These are phyloP conservation scores for Takashimella koratensis DNA, from an alignment of 1,284 basidiomycete species.

Conservation along the genomic window DNA sequence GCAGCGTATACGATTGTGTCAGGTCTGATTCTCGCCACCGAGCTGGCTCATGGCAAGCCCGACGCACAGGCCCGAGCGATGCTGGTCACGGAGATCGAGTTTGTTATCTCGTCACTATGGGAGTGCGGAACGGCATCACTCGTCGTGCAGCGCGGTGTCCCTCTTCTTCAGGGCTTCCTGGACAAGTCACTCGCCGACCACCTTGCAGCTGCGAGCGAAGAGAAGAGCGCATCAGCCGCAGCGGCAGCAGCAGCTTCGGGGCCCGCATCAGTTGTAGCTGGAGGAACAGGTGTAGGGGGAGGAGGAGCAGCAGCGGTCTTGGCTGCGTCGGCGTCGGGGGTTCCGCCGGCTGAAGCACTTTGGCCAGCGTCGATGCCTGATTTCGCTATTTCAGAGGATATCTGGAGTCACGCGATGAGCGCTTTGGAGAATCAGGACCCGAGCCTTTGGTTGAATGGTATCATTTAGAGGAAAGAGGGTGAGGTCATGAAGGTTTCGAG, in stretches of 20 bases:
- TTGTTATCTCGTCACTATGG: conserved; percentile 15
- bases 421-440: conserved; percentile 20
- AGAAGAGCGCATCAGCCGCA: neutral
- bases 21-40: conserved; percentile 26
- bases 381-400: conserved; percentile 8
- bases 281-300: conserved; percentile 6
- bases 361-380: neutral
- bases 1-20: conserved; percentile 27
- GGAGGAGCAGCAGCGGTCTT: conserved; percentile 15
- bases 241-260: neutral
- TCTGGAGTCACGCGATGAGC: conserved; percentile 19
- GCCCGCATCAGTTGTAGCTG: neutral
- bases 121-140: conserved; percentile 18
- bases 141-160: conserved; percentile 19
- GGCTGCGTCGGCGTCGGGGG: conserved; percentile 6
- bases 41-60: conserved; percentile 25
- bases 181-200: conserved; percentile 5
- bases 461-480: too few species aligned
- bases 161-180: conserved; percentile 16
- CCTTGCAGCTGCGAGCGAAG: neutral
- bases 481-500: too few species aligned
- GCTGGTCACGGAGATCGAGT: conserved; percentile 17
- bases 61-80: conserved; percentile 9
- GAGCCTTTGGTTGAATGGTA: conserved; percentile 17
- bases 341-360: neutral